Evolutionary conservation across 2,329 filamentous ascomycete genomes (phyloP).

Genomic region (Dendrostoma leiphaemia): DNA sequence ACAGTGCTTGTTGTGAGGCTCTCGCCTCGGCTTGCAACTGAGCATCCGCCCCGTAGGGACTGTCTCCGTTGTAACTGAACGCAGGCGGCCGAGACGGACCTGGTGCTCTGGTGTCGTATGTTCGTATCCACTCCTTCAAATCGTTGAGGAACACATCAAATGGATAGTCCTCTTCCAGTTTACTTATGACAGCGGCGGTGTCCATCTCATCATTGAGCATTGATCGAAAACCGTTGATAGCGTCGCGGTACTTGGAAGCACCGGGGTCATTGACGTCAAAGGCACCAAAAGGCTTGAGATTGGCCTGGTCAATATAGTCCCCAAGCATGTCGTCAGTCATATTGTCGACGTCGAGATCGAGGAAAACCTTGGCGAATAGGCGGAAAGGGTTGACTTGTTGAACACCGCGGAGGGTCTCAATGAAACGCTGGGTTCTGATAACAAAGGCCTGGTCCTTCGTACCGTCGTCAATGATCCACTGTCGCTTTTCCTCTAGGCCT

Average conservation of each 20-base stretch:
- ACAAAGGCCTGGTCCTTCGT: slow-evolving; percentile 28
- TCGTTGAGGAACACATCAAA: slow-evolving; percentile 11
- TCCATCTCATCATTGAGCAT: slow-evolving; percentile 16
- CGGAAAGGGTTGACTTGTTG: slow-evolving; percentile 16
- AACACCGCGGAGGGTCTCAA: slow-evolving; percentile 23
- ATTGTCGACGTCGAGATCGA: slow-evolving; percentile 5
- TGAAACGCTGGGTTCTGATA: slow-evolving; percentile 35
- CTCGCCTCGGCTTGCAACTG: slow-evolving; percentile 5
- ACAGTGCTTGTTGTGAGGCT: slow-evolving; percentile 7
- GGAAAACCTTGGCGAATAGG: slow-evolving; percentile 29
- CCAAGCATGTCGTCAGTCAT: slow-evolving; percentile 14
- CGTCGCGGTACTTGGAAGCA: slow-evolving; percentile 7
- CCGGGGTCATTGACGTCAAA: slow-evolving; percentile 9
- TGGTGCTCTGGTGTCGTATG: slow-evolving; percentile 5
- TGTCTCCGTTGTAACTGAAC: background rate
- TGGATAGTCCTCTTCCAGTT: slow-evolving; percentile 9
- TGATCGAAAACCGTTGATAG: slow-evolving; percentile 7
- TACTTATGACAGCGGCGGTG: background rate
- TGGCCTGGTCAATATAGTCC: slow-evolving; percentile 15
- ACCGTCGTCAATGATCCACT: slow-evolving; percentile 18
- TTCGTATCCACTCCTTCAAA: slow-evolving; percentile 13
- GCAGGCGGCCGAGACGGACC: background rate
- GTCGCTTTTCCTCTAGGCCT: background rate
- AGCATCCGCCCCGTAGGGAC: background rate
- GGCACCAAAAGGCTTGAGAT: slow-evolving; percentile 21